These are phyloP conservation scores for Diaporthe ampelina DNA, from an alignment of 2,329 filamentous ascomycete genomes.

Conservation along the genomic window DNA sequence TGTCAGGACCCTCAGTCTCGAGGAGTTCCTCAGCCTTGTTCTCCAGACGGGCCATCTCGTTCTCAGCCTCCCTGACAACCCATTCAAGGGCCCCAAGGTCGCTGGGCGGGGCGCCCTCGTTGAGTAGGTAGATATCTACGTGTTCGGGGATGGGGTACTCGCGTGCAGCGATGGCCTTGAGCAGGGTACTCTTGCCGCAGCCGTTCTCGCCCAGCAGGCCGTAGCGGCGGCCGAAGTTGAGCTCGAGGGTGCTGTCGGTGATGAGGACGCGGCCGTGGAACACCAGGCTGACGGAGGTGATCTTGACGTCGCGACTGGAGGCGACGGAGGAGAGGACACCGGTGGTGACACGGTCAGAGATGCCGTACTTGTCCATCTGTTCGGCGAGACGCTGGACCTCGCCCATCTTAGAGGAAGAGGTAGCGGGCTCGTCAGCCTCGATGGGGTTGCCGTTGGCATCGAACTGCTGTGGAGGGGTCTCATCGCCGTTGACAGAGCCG, in stretches of 20 bases:
- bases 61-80: constrained; percentile 95
- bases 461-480: constrained; percentile 57
- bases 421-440: constrained; percentile 75
- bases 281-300: constrained; percentile 91
- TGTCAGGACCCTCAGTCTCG: constrained; percentile 93
- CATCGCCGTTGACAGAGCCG: constrained; percentile 79
- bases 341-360: constrained; percentile 98
- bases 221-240: constrained; percentile 93
- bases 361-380: constrained; percentile 95
- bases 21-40: constrained; percentile 89
- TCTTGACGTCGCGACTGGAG: constrained; percentile 95
- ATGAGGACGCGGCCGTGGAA: constrained; percentile 99
- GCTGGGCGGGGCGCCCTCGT: constrained; percentile 92
- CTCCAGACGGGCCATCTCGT: constrained; percentile 92
- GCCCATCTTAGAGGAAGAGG: constrained; percentile 79
- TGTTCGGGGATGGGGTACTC: constrained; percentile 97
- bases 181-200: constrained; percentile 97
- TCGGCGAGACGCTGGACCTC: constrained; percentile 89
- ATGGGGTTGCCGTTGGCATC: constrained; percentile 73
- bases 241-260: constrained; percentile 92
- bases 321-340: constrained; percentile 91
- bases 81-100: constrained; percentile 95
- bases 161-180: constrained; percentile 93
- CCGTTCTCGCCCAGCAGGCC: constrained; percentile 98
- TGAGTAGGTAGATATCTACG: constrained; percentile 97